Percentiles rank a stretch among this genome's conserved stretches.
Conservation (phyloP, 2,329 filamentous ascomycete genomes). For the Paracoccidioides brasiliensis region DNA sequence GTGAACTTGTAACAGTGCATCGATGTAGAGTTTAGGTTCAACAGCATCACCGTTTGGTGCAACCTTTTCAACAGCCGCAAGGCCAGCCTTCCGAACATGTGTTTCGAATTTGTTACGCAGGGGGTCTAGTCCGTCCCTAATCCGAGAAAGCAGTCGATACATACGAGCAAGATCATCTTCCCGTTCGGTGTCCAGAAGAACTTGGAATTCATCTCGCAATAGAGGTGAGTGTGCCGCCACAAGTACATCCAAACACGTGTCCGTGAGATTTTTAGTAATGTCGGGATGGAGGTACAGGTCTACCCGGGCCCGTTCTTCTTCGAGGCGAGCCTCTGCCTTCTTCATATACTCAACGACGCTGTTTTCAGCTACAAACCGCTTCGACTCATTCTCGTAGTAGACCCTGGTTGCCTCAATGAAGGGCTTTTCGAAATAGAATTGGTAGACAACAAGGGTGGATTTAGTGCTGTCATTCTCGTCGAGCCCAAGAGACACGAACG, state of each 20-base stretch:
- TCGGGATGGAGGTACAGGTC: constrained; percentile 83
- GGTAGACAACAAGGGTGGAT: constrained; percentile 89
- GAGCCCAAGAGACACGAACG: constrained; percentile 85
- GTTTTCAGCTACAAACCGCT: constrained; percentile 89
- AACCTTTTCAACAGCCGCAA: constrained; percentile 81
- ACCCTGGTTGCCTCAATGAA: constrained; percentile 72
- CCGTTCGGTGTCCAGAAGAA: constrained; percentile 82
- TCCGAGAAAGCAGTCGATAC: constrained; percentile 82
- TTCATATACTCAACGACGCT: constrained; percentile 99
- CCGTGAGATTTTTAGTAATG: constrained; percentile 72
- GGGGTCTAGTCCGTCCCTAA: constrained; percentile 82
- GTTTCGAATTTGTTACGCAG: constrained; percentile 77
- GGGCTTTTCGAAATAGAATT: constrained; percentile 80
- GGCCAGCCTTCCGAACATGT: constrained; percentile 80
- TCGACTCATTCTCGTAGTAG: constrained; percentile 88
- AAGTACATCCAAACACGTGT: constrained; percentile 74
- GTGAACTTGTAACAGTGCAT: constrained; percentile 87
- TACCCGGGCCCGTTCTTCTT: constrained; percentile 90
- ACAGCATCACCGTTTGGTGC: constrained; percentile 76
- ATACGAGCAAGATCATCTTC: constrained; percentile 93
- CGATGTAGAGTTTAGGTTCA: constrained; percentile 93
- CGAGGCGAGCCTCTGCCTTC: constrained; percentile 80
- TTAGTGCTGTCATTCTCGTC: constrained; percentile 89
- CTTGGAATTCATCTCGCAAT: constrained; percentile 91
- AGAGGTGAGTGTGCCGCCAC: constrained; percentile 77